Conservation (phyloP, 140 eudicot species). For the Erigeron philadelphicus region DNA sequence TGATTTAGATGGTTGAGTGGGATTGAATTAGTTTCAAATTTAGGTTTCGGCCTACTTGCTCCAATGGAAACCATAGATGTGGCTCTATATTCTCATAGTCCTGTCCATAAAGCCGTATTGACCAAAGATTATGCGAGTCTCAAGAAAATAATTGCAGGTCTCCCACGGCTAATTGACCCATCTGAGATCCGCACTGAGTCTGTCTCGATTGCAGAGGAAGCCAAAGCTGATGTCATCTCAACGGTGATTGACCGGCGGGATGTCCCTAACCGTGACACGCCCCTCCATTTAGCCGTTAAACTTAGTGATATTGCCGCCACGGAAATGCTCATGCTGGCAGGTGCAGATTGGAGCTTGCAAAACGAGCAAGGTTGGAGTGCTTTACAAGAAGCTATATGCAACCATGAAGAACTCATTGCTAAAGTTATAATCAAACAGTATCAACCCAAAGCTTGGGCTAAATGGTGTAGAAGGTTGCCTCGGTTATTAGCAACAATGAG, state of each 20-base stretch:
- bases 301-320: constrained; percentile 27
- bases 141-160: constrained; percentile 24
- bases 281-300: constrained; percentile 43
- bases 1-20: constrained; percentile 33
- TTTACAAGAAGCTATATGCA: constrained; percentile 46
- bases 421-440: constrained; percentile 30
- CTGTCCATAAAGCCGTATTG: constrained; percentile 32
- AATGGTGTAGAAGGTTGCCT: constrained; percentile 48
- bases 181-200: constrained; percentile 25
- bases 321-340: constrained; percentile 39
- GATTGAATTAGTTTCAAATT: constrained; percentile 18
- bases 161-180: constrained; percentile 28
- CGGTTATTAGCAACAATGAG: constrained; percentile 31
- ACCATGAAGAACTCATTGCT: constrained; percentile 35
- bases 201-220: constrained; percentile 33
- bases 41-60: constrained; percentile 15
- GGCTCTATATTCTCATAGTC: constrained; percentile 38
- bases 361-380: constrained; percentile 51
- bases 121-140: constrained; percentile 29
- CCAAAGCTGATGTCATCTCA: constrained; percentile 35
- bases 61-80: constrained; percentile 33
- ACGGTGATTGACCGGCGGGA: constrained; percentile 38
- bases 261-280: constrained; percentile 45
- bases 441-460: constrained; percentile 46
- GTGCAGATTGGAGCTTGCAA: constrained; percentile 53